phyloP scores from a whole-genome alignment of 1,284 basidiomycete species.

The Hymenochaete sp. region DNA sequence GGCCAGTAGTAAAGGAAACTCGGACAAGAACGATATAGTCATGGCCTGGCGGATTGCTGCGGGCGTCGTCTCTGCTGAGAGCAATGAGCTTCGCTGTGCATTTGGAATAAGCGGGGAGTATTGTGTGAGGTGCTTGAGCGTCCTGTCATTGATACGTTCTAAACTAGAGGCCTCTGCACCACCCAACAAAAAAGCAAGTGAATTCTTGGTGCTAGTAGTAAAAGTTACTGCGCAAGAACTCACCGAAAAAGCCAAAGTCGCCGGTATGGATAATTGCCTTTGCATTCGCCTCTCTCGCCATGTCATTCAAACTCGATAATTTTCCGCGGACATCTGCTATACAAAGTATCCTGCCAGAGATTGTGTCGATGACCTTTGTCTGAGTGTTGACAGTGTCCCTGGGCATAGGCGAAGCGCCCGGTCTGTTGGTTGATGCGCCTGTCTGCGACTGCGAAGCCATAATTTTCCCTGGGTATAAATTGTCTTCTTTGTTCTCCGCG shows the following conservation, averaged over 20 bases:
- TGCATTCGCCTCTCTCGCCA: conserved; percentile 84
- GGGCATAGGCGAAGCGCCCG: conserved; percentile 47
- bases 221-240: neutral
- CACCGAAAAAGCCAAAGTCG: conserved; percentile 97
- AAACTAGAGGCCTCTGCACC: conserved; percentile 66
- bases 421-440: conserved; percentile 49
- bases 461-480: conserved; percentile 29
- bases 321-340: conserved; percentile 92
- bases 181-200: conserved; percentile 15
- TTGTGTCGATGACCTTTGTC: conserved; percentile 64
- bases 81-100: conserved; percentile 73
- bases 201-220: neutral
- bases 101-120: conserved; percentile 94
- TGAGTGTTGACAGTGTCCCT: conserved; percentile 59
- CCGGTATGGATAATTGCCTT: conserved; percentile 96
- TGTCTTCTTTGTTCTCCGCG: too few relatives aligned
- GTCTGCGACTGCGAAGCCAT: conserved; percentile 42
- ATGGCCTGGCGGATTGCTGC: conserved; percentile 55
- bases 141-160: conserved; percentile 87
- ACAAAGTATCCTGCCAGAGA: conserved; percentile 86
- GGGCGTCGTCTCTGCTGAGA: conserved; percentile 56
- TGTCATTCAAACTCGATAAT: conserved; percentile 81
- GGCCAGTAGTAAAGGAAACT: conserved; percentile 86
- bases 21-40: conserved; percentile 73
- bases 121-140: conserved; percentile 91